Evolutionary conservation across 805 yeast species (phyloP).

Genomic region (Wickerhamomyces pijperi): DNA sequence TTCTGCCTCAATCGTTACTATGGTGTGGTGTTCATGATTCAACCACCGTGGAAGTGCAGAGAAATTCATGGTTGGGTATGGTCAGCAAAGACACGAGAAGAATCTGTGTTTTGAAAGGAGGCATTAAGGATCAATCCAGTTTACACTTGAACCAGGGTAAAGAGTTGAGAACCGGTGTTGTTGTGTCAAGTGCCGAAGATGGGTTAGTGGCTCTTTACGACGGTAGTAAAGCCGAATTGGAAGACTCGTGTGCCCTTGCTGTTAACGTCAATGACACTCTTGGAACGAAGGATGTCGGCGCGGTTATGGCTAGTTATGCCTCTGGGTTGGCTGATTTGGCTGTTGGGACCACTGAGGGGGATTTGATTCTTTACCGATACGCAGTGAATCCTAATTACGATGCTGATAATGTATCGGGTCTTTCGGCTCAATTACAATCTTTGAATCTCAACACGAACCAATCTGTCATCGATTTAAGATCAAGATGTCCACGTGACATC

Average conservation of each 20-base stretch:
- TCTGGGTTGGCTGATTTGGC: slow-evolving; percentile 69
- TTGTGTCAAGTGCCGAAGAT: slow-evolving; percentile 71
- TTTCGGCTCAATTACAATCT: slow-evolving; percentile 20
- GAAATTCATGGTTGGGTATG: slow-evolving; percentile 62
- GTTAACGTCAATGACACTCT: slow-evolving; percentile 42
- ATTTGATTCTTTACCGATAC: slow-evolving; percentile 64
- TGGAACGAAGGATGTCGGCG: slow-evolving; percentile 31
- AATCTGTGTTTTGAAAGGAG: slow-evolving; percentile 40
- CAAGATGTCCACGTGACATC: slow-evolving; percentile 34
- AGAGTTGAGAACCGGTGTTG: slow-evolving; percentile 40
- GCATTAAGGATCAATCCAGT: slow-evolving; percentile 37
- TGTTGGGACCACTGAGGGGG: slow-evolving; percentile 57
- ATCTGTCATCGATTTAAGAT: slow-evolving; percentile 35
- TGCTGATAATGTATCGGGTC: not conserved
- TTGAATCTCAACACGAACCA: slow-evolving; percentile 18
- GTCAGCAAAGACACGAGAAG: slow-evolving; percentile 11
- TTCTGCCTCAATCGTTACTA: slow-evolving; percentile 74
- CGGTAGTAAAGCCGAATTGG: slow-evolving; percentile 64
- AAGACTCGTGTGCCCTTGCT: slow-evolving; percentile 47
- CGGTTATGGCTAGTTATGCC: slow-evolving; percentile 59
- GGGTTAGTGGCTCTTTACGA: slow-evolving; percentile 82
- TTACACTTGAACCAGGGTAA: not conserved
- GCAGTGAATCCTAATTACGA: slow-evolving; percentile 39
- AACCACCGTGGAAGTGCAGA: slow-evolving; percentile 42
- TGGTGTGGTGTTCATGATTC: slow-evolving; percentile 60